Evolutionary conservation across 1,284 basidiomycete species (phyloP).

Genomic region (Cutaneotrichosporon cutaneum): DNA sequence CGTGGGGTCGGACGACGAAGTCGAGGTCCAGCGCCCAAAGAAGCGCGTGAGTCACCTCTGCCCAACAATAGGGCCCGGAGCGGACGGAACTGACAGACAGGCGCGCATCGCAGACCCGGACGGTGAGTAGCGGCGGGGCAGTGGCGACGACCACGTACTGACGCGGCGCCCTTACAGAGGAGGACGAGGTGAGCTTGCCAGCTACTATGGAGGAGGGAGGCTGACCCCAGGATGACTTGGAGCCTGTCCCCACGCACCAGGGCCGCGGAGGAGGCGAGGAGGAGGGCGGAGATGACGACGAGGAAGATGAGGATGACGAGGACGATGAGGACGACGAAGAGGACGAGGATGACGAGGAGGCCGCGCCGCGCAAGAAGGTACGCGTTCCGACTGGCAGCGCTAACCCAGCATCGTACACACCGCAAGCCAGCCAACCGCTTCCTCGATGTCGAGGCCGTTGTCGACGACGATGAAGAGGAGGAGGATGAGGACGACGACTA

Average conservation of each 20-base stretch:
- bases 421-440: constrained; percentile 69
- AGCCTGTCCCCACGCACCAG: constrained; percentile 43
- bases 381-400: constrained; percentile 5
- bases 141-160: neutral
- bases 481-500: constrained; percentile 84
- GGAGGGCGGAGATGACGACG: constrained; percentile 57
- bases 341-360: constrained; percentile 20
- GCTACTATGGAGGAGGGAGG: constrained; percentile 2
- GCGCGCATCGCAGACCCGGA: constrained; percentile 43
- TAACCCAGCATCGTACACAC: constrained; percentile 21
- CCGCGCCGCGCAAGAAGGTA: constrained; percentile 13
- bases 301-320: constrained; percentile 60
- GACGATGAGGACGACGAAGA: constrained; percentile 51
- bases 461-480: constrained; percentile 91
- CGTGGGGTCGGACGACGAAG: constrained; percentile 26
- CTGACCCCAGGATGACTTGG: constrained; percentile 22
- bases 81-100: constrained; percentile 19
- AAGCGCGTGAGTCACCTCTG: constrained; percentile 40
- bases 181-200: constrained; percentile 29
- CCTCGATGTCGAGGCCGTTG: constrained; percentile 93
- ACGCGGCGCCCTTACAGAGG: constrained; percentile 13
- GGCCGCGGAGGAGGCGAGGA: constrained; percentile 40
- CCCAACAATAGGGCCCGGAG: neutral
- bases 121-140: constrained; percentile 25
- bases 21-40: constrained; percentile 25